Base-by-base conservation (phyloP, 176 grass and related monocot species). In the Aechmea fasciata region DNA sequence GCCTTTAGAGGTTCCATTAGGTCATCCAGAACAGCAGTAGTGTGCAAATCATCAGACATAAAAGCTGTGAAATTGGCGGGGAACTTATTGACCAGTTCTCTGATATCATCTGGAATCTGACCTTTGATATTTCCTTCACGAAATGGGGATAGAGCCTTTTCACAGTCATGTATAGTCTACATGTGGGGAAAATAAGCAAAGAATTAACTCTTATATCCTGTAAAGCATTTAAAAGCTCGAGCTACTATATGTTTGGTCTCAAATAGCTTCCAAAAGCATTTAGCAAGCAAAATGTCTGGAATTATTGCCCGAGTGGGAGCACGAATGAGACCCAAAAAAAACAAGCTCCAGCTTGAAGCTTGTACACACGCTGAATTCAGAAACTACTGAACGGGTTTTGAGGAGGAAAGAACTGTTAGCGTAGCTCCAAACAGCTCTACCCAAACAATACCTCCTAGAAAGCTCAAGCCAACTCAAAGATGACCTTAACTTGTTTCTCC, bases 1-100 rank as follows among this genome's bases (percentile, higher is more conserved):
- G 84, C 69, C 83, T 93, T 99, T 59, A 99, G 68, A n/a, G 79
- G 90, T 13, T 99, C 78, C 74, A 76, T 78, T 59, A 99, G 77
- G 61, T 88, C 90, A 87, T 99, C 94, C 66, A 99, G 77, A 68
- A 99, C 90, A 88, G 88, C 82, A 57, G 84, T 85, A 14, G 90
- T 99, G 64, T 83, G 78, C 49, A 94, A 72, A 83, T 99, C 94
- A 48, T 90, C 87, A 11, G 82, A 83, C 94, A 99, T 99, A 61
- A 73, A 79, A 67, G 86, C 69, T 47, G 85, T 65, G 70, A 99
- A 99, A 20, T 73, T 54, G 11, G 26, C 65, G 65, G 82, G 53
- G 50, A 93, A 84, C n/a, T 75, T 75, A 1, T 93, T 57, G 14
- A 99, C 66, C 63, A 90, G 52, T 47, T 80, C 81, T 74, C 88